Evolutionary conservation across 2,329 filamentous ascomycete species (phyloP), one percentile per base, ranked within the genome.

Genomic region (Neocucurbitaria cava): DNA sequence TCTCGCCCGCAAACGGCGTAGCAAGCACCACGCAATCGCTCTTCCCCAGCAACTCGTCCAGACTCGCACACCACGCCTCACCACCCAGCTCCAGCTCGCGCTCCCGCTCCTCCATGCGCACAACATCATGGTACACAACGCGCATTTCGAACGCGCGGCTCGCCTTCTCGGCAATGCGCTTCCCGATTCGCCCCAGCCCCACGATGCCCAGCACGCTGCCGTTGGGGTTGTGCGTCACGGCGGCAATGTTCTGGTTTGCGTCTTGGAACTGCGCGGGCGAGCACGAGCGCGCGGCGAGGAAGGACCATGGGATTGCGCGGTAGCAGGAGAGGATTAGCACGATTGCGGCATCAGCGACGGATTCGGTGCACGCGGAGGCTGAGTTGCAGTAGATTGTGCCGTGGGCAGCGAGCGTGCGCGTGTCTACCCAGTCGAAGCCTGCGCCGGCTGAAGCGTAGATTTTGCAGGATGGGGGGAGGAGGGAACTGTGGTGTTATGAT

Each of bases 381-480:
- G 86, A 83, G 75, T 92, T 91, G 79, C 89, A 91, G 76, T 91
- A 92, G 46, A 88, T 76, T 58, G 90, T 84, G 33, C 86, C 88
- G 68, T 81, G 81, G 57, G 85, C 78, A 1, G 85, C 89, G 49
- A 92, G 70, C 1, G 84, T 72, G 65, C 85, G 79, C 23, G 83
- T 83, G 70, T 88, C 82, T 5, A 83, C 84, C 84, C 85, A 87
- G 69, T 88, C 85, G 70, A 85, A 88, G 2, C 86, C 85, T 13
- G 85, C 85, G 2, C 85, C 85, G 1, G 86, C 85, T 15, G 80
- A 83, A 15, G 85, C 83, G 70, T 82, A 87, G 15, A 88, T 80
- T 57, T 79, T 82, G 56, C 84, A 81, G 0, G 80, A 82, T 1
- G 69, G 45, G 0, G 85, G 85, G 4, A 88, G 63, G 2, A 70